phyloP scores from a whole-genome alignment of 257 asterid genomes.

The Anisodus tanguticus region DNA sequence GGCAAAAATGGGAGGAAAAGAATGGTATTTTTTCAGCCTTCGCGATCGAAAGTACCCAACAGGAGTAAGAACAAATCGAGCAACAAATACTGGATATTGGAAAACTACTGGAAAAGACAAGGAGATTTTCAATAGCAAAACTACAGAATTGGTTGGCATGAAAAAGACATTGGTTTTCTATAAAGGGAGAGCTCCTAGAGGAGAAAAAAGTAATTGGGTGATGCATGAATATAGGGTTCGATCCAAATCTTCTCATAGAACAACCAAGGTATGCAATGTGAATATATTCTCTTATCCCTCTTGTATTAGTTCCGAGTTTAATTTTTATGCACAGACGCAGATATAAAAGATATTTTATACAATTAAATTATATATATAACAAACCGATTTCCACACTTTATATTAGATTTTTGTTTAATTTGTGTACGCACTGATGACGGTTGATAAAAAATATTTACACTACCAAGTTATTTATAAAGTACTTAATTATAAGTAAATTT shows the following conservation, averaged over 20 bases:
- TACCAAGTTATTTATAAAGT: no score
- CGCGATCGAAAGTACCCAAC: constrained; percentile 94
- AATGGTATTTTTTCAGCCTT: constrained; percentile 94
- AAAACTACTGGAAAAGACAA: constrained; percentile 95
- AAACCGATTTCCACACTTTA: no score
- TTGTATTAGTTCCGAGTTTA: not conserved
- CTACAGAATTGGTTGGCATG: constrained; percentile 80
- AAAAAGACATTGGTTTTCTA: constrained; percentile 91
- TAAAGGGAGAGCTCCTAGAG: constrained; percentile 94
- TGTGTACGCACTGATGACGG: no score
- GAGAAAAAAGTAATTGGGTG: constrained; percentile 94
- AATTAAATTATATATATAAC: no score
- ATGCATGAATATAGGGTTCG: constrained; percentile 98
- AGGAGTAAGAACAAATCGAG: constrained; percentile 90
- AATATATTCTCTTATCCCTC: no score
- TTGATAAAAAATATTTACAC: not conserved
- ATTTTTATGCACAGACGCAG: not conserved
- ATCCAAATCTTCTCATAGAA: constrained; percentile 76
- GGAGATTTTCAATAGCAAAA: constrained; percentile 75
- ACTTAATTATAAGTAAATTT: no score
- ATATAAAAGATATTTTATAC: no score
- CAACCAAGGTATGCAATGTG: constrained; percentile 57
- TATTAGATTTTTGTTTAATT: no score
- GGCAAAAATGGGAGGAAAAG: constrained; percentile 95
- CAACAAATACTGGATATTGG: constrained; percentile 92